A percentile compares a stretch with the other conserved stretches of the same genome.
phyloP scores from a whole-genome alignment of 164 flowering plant species.

The Sedum album region DNA sequence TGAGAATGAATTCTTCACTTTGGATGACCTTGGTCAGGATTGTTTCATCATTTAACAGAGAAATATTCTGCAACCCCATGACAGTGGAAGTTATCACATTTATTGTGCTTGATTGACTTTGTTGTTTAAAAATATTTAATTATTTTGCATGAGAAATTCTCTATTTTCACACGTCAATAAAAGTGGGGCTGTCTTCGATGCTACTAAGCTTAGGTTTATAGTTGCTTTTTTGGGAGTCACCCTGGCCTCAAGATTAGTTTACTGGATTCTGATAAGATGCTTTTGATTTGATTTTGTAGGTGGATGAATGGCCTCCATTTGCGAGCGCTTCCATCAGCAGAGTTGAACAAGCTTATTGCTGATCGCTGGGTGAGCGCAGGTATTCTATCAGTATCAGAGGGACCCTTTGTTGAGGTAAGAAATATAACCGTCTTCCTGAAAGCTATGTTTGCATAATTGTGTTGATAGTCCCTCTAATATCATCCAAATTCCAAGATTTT shows the following conservation, averaged over 20 bases:
- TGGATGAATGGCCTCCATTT: constrained; percentile 99
- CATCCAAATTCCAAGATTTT: neutral
- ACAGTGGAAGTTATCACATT: neutral
- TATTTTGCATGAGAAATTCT: constrained; percentile 55
- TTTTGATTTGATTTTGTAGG: constrained; percentile 24
- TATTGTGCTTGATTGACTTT: constrained; percentile 4
- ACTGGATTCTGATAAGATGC: neutral
- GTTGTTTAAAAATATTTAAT: constrained; percentile 9
- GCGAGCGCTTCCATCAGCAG: constrained; percentile 63
- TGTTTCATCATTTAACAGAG: neutral
- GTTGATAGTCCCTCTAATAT: neutral
- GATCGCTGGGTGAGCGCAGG: constrained; percentile 71
- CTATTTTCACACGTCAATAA: constrained; percentile 90
- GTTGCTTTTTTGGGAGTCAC: neutral
- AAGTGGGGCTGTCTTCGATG: constrained; percentile 92
- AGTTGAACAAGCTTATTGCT: constrained; percentile 56
- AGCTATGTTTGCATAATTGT: neutral
- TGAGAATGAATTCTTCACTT: constrained; percentile 79
- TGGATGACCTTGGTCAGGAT: constrained; percentile 65
- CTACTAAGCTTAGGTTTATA: constrained; percentile 67
- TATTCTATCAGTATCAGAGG: constrained; percentile 59
- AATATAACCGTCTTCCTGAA: neutral
- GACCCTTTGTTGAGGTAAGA: constrained; percentile 60
- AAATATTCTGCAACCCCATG: too few relatives aligned
- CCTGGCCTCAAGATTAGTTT: neutral